A percentile compares a stretch with the other conserved stretches of the same genome.
phyloP scores from a whole-genome alignment of 2,329 filamentous ascomycete genomes.

The Alternaria solani region DNA sequence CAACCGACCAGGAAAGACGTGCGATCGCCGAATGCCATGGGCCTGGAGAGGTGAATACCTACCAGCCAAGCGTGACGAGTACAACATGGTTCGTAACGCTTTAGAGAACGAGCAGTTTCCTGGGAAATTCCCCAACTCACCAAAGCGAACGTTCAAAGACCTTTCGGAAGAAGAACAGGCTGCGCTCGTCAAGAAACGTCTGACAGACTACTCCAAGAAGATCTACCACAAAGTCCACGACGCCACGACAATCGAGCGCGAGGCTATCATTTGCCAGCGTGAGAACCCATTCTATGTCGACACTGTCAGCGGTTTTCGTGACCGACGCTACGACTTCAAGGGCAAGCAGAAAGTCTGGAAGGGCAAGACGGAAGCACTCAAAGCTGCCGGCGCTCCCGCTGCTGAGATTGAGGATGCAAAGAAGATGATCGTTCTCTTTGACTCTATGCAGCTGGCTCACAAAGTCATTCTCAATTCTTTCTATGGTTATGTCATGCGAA shows the following conservation, averaged over 20 bases:
- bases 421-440: conserved; percentile 97
- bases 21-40: conserved; percentile 93
- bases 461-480: conserved; percentile 99
- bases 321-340: conserved; percentile 98
- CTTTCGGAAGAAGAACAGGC: conserved; percentile 84
- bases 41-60: conserved; percentile 98
- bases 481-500: conserved; percentile 99
- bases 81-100: conserved; percentile 97
- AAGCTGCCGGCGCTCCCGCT: conserved; percentile 77
- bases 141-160: conserved; percentile 79
- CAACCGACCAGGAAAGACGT: conserved; percentile 96
- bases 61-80: conserved; percentile 94
- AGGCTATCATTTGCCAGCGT: conserved; percentile 97
- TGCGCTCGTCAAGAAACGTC: conserved; percentile 78
- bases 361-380: conserved; percentile 87
- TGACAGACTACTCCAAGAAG: conserved; percentile 95
- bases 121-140: conserved; percentile 74
- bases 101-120: conserved; percentile 94
- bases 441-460: conserved; percentile 94
- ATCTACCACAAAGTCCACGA: conserved; percentile 99
- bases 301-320: conserved; percentile 94
- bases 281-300: conserved; percentile 99
- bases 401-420: conserved; percentile 90
- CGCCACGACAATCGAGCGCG: conserved; percentile 86
- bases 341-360: conserved; percentile 99